Conservation (phyloP, 768 basidiomycete species). For the Suillus subluteus region DNA sequence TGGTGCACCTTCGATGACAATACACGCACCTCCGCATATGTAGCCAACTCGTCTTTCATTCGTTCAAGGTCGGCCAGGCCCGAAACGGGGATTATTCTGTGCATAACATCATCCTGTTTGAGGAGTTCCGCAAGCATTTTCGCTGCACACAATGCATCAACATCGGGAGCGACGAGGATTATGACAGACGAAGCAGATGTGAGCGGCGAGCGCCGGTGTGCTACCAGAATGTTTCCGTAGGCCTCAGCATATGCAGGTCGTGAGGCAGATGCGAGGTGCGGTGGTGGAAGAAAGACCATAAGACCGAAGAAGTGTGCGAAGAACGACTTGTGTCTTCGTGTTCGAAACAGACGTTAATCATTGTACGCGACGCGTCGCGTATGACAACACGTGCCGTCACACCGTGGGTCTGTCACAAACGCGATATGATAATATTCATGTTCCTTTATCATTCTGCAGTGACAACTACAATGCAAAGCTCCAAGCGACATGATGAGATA, state of each 20-base stretch:
- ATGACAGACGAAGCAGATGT: constrained; percentile 84
- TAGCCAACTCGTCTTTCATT: constrained; percentile 65
- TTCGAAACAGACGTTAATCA: constrained; percentile 8
- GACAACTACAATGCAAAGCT: not conserved
- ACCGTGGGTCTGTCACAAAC: constrained; percentile 1
- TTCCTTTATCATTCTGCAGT: too few relatives aligned
- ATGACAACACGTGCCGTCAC: constrained; percentile 11
- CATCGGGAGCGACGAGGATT: constrained; percentile 86
- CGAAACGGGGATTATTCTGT: constrained; percentile 87
- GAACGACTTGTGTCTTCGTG: not conserved
- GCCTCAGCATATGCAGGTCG: constrained; percentile 72
- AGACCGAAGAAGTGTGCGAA: not conserved
- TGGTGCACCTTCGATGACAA: not conserved
- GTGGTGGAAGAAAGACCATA: constrained; percentile 76
- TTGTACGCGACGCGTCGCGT: constrained; percentile 17
- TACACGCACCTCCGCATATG: constrained; percentile 64
- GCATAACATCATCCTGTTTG: constrained; percentile 91
- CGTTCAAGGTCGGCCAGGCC: constrained; percentile 78
- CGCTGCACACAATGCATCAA: constrained; percentile 90
- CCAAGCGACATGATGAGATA: not conserved
- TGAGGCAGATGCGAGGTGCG: constrained; percentile 61
- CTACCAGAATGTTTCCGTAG: constrained; percentile 70
- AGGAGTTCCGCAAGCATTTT: constrained; percentile 89
- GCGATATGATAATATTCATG: too few relatives aligned
- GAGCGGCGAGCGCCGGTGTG: constrained; percentile 72